phyloP scores from a whole-genome alignment of 2,329 filamentous ascomycete genomes.

The Botrytis medusae region DNA sequence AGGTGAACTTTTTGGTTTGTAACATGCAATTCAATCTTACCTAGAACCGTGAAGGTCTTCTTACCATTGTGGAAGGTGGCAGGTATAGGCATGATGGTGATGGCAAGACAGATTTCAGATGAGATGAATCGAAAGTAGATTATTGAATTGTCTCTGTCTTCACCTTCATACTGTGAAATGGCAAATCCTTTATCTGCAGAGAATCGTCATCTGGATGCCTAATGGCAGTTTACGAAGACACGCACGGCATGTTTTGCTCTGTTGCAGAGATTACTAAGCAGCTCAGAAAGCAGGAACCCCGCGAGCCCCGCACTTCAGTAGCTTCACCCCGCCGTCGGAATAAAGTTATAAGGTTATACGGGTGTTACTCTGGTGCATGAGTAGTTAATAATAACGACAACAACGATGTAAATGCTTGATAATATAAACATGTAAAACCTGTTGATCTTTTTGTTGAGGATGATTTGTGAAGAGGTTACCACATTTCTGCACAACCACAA shows the following conservation, averaged over 20 bases:
- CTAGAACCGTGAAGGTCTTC: constrained; percentile 32
- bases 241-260: not conserved
- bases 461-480: constrained; percentile 2
- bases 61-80: constrained; percentile 26
- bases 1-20: not conserved
- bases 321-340: not conserved
- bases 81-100: constrained; percentile 26
- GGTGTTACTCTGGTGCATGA: not conserved
- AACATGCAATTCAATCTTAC: constrained; percentile 16
- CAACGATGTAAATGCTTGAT: not conserved
- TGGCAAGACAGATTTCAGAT: not conserved
- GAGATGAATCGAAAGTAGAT: not conserved
- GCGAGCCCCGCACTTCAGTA: not conserved
- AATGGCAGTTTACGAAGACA: not conserved
- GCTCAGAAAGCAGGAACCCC: not conserved
- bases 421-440: not conserved
- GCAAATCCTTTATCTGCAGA: not conserved
- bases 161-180: not conserved
- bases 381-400: too few relatives aligned
- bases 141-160: not conserved
- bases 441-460: not conserved
- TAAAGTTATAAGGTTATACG: not conserved
- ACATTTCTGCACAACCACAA: not conserved
- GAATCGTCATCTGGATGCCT: constrained; percentile 6
- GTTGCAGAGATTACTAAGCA: not conserved